These are phyloP conservation scores for Platanthera zijinensis DNA, from an alignment of 106 monocot genomes.

Conservation along the genomic window DNA sequence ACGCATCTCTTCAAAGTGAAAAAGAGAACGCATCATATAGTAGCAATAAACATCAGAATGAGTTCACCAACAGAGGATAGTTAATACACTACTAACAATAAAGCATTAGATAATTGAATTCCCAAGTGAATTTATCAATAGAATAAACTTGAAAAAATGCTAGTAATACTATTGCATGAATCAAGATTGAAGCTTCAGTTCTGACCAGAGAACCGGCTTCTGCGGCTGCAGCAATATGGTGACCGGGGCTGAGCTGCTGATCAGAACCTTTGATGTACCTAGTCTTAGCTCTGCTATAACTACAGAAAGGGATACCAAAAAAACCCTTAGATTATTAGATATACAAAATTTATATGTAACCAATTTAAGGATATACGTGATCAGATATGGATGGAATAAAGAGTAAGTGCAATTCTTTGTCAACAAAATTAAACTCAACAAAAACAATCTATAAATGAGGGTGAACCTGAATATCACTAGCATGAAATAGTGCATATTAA, in stretches of 20 bases:
- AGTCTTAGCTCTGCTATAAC: constrained; percentile 76
- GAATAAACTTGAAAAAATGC: background rate
- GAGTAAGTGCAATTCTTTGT: background rate
- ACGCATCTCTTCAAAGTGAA: background rate
- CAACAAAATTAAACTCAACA: background rate
- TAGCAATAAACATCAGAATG: background rate
- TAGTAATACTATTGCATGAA: background rate
- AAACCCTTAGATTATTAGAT: background rate
- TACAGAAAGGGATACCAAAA: constrained; percentile 19
- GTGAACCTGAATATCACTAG: background rate
- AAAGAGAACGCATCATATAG: background rate
- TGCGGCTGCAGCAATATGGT: constrained; percentile 80
- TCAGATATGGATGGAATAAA: background rate
- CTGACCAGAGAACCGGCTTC: constrained; percentile 84
- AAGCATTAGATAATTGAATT: background rate
- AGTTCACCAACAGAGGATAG: background rate
- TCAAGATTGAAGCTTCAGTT: constrained; percentile 7
- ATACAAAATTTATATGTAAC: background rate
- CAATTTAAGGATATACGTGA: background rate
- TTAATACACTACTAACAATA: background rate
- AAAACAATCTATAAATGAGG: constrained; percentile 1
- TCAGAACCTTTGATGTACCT: constrained; percentile 36
- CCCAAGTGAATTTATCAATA: background rate
- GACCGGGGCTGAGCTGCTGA: constrained; percentile 37
- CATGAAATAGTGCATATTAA: background rate